Evolutionary conservation across 306 rosid genomes (phyloP), one percentile per base, ranked within the genome.

Genomic region (Gillenia trifoliata): DNA sequence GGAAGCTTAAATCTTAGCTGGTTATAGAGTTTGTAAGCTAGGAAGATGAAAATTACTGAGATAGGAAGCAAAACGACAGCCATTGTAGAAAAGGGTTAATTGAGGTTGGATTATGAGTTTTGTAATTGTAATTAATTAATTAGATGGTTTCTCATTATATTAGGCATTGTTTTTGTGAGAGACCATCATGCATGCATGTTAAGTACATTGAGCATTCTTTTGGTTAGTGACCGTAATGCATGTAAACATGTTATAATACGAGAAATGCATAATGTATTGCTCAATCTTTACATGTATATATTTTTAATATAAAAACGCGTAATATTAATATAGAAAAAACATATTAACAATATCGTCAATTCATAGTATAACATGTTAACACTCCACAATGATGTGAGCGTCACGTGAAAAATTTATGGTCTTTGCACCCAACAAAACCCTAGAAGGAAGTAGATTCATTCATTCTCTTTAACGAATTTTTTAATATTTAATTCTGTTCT

Each of bases 1-100:
- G 96, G 98, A 30, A 91, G 92, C 80, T 74, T 89, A 89, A 85
- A 91, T 23, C 89, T 79, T 1, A 88, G 88, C 13, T 77, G 69
- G 47, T 74, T 81, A 65, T 61, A 85, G 62, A 89, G 75, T 3
- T 68, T 66, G 88, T 76, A 78, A 28, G 55, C 68, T 8, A 91
- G 57, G 73, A 85, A 25, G 34, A 88, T 4, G 68, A 80, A 1
- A 68, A 82, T 5, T 4, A 87, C 54, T 60, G 66, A 84, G 83
- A 70, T 31, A 31, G 77, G 76, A 6, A 74, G 28, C 22, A 59
- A 5, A 33, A 66, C 68, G 25, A 61, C 65, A 66, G 63, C 45
- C 83, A 66, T 80, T 72, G 66, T 33, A 23, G 26, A 34, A 57
- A 40, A 33, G 17, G 52, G 50, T 40, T 40, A 10, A 22, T 49